Percentiles rank a stretch among this genome's conserved stretches.
Conservation (phyloP, 2,329 filamentous ascomycete genomes). For the Thielaviopsis ethacetica region DNA sequence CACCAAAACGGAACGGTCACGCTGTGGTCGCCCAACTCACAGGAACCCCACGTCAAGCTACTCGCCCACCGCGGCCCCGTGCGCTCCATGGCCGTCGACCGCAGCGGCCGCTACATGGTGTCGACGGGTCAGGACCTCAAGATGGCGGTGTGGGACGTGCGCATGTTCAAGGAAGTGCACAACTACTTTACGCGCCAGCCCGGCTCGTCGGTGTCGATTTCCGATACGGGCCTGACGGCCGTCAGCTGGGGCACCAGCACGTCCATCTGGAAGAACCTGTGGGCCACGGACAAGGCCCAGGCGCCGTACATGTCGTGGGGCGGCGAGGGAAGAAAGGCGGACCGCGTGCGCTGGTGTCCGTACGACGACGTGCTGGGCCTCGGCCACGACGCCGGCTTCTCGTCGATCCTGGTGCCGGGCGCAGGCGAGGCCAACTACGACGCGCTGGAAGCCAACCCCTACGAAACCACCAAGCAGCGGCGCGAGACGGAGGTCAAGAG, state of each 20-base stretch:
- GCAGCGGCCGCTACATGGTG: constrained; percentile 90
- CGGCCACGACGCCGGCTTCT: constrained; percentile 72
- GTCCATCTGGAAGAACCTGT: constrained; percentile 82
- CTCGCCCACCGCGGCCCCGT: constrained; percentile 83
- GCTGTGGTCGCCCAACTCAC: constrained; percentile 86
- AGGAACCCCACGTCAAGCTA: constrained; percentile 76
- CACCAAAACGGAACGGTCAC: constrained; percentile 93
- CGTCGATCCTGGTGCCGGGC: constrained; percentile 76
- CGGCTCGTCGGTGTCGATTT: constrained; percentile 71
- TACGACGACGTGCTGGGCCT: constrained; percentile 87
- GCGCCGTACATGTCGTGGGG: constrained; percentile 91
- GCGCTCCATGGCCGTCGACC: constrained; percentile 66
- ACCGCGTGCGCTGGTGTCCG: constrained; percentile 79
- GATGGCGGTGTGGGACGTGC: constrained; percentile 92
- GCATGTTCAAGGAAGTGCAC: constrained; percentile 85
- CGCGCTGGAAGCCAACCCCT: constrained; percentile 83
- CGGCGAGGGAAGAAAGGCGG: constrained; percentile 64
- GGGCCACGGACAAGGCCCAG: constrained; percentile 65
- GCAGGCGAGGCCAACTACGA: constrained; percentile 97
- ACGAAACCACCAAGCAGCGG: constrained; percentile 81
- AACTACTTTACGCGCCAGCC: constrained; percentile 74
- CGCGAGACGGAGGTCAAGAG: constrained; percentile 83
- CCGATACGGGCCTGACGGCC: constrained; percentile 72
- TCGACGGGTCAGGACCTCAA: constrained; percentile 76
- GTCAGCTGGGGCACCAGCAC: constrained; percentile 83